Conservation (phyloP, 306 rosid species). For the Heteromeles arbutifolia region DNA sequence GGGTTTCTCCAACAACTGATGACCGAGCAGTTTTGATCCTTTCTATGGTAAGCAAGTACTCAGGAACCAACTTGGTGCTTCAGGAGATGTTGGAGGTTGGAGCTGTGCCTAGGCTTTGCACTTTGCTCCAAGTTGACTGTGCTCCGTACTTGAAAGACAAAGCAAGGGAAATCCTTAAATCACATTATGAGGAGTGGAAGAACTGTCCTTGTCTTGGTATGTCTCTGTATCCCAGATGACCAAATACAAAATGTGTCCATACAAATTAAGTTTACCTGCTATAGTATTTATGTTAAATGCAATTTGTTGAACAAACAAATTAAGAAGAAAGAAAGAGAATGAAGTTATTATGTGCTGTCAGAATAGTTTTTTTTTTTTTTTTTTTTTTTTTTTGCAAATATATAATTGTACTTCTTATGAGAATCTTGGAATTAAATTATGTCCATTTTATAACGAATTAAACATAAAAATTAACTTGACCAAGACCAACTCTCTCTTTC, state of each 20-base stretch:
- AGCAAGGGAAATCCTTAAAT: conserved; percentile 38
- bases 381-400: not conserved
- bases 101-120: conserved; percentile 47
- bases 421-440: not conserved
- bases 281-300: no score
- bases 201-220: conserved; percentile 37
- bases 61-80: conserved; percentile 36
- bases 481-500: not conserved
- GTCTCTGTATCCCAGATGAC: conserved; percentile 10
- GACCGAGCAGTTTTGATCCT: conserved; percentile 49
- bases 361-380: not conserved
- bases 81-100: conserved; percentile 63
- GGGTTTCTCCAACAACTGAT: conserved; percentile 40
- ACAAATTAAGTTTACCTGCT: not conserved
- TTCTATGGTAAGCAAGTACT: conserved; percentile 31
- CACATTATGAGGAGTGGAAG: conserved; percentile 49
- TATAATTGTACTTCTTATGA: not conserved
- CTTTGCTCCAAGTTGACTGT: conserved; percentile 41
- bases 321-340: not conserved
- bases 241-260: not conserved
- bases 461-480: not conserved
- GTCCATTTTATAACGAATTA: not conserved
- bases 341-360: not conserved
- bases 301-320: not conserved
- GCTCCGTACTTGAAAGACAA: conserved; percentile 40